Conservation (phyloP, 1,284 basidiomycete species). For the Entoloma clypeatum region DNA sequence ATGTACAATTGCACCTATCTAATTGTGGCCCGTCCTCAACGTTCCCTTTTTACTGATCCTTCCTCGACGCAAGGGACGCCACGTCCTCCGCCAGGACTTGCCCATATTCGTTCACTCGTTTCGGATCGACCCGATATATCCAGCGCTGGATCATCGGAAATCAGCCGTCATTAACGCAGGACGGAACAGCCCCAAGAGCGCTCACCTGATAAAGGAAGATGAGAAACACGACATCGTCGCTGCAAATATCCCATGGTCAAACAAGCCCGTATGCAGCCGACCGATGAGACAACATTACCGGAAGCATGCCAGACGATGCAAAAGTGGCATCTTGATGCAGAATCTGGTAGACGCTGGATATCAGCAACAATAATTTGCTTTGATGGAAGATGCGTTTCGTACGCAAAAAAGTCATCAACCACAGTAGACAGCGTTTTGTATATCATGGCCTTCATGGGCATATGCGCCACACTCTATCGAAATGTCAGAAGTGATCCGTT, state of each 20-base stretch:
- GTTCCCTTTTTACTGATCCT: slow-evolving; percentile 33
- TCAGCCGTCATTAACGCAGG: slow-evolving; percentile 6
- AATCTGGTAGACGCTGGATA: slow-evolving; percentile 47
- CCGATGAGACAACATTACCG: slow-evolving; percentile 31
- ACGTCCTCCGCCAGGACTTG: slow-evolving; percentile 65
- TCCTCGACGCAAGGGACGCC: slow-evolving; percentile 48
- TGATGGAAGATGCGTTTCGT: slow-evolving; percentile 24
- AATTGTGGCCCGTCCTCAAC: slow-evolving; percentile 1
- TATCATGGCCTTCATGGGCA: slow-evolving; percentile 96
- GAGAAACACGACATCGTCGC: slow-evolving; percentile 89
- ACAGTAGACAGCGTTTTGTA: slow-evolving; percentile 90
- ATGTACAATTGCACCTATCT: too few relatives aligned
- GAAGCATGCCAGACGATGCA: slow-evolving; percentile 89
- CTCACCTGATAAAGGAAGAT: slow-evolving; percentile 82
- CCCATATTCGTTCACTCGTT: slow-evolving; percentile 94
- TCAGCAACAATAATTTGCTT: slow-evolving; percentile 1
- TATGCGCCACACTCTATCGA: slow-evolving; percentile 78
- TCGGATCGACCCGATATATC: slow-evolving; percentile 94
- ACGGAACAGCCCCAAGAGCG: slow-evolving; percentile 14
- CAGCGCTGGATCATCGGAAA: slow-evolving; percentile 59
- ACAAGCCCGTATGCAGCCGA: slow-evolving; percentile 7
- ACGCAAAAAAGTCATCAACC: slow-evolving; percentile 93
- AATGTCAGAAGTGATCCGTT: slow-evolving; percentile 4
- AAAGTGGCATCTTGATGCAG: slow-evolving; percentile 93
- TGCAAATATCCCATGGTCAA: slow-evolving; percentile 24